Conservation (phyloP, 768 basidiomycete genomes). For the Punctularia strigosozonata region DNA sequence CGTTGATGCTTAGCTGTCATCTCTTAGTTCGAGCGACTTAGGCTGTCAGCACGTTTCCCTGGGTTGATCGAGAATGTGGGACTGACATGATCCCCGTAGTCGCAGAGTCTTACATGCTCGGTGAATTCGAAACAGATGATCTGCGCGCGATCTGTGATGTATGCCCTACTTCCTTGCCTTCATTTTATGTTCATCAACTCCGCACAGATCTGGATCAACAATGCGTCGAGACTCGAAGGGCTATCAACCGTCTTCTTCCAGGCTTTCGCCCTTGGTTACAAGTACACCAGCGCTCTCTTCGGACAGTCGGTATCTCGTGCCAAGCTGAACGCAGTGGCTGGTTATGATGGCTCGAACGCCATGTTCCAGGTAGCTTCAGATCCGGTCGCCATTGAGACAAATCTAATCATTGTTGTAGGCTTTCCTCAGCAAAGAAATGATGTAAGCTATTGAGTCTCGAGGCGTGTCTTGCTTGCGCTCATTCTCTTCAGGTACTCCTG, state of each 20-base stretch:
- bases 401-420: slow-evolving; percentile 40
- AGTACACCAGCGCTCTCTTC: slow-evolving; percentile 47
- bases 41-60: too few species aligned
- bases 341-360: slow-evolving; percentile 88
- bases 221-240: slow-evolving; percentile 14
- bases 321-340: slow-evolving; percentile 67
- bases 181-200: too few species aligned
- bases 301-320: slow-evolving; percentile 66
- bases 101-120: too few species aligned
- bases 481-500: too few species aligned
- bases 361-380: slow-evolving; percentile 52
- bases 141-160: neutral
- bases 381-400: neutral
- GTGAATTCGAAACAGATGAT: slow-evolving; percentile 19
- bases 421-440: slow-evolving; percentile 84
- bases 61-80: too few species aligned
- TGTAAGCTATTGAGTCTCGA: too few species aligned
- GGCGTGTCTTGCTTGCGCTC: too few species aligned
- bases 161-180: too few species aligned
- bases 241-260: slow-evolving; percentile 14
- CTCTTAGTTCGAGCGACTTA: neutral
- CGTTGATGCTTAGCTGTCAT: neutral
- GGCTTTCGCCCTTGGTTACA: slow-evolving; percentile 13
- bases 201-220: slow-evolving; percentile 22
- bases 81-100: too few species aligned